phyloP scores from a whole-genome alignment of 2,329 filamentous ascomycete genomes.

The Zymoseptoria crescenta region DNA sequence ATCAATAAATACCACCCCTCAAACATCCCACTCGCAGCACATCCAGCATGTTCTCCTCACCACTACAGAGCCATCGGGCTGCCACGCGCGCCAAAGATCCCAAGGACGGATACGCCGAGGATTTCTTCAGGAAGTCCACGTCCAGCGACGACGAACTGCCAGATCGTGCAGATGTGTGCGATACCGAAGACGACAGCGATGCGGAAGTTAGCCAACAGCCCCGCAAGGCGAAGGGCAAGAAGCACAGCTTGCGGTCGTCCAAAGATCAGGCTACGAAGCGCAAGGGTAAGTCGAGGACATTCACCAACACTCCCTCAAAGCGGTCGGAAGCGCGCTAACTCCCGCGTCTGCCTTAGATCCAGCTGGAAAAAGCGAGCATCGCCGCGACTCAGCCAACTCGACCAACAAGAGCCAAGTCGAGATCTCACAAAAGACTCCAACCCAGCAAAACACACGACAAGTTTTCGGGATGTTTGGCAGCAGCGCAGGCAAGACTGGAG shows the following conservation, averaged over 20 bases:
- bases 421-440: not conserved
- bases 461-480: not conserved
- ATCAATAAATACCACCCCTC: not conserved
- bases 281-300: not conserved
- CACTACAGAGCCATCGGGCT: not conserved
- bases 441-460: not conserved
- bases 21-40: not conserved
- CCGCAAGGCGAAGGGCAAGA: not conserved
- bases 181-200: slow-evolving; percentile 18
- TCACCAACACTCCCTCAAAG: not conserved
- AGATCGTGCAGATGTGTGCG: slow-evolving; percentile 16
- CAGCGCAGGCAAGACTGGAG: not conserved
- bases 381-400: not conserved
- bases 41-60: not conserved
- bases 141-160: slow-evolving; percentile 13
- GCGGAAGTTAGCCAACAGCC: slow-evolving; percentile 1
- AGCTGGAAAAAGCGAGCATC: not conserved
- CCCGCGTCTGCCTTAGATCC: not conserved
- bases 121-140: slow-evolving; percentile 1
- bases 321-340: not conserved
- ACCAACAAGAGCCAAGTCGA: not conserved
- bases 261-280: not conserved
- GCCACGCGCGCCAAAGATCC: not conserved
- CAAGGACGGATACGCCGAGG: not conserved
- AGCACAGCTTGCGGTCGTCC: not conserved